phyloP scores from a whole-genome alignment of 2,329 filamentous ascomycete species.

The Didymella lethalis region DNA sequence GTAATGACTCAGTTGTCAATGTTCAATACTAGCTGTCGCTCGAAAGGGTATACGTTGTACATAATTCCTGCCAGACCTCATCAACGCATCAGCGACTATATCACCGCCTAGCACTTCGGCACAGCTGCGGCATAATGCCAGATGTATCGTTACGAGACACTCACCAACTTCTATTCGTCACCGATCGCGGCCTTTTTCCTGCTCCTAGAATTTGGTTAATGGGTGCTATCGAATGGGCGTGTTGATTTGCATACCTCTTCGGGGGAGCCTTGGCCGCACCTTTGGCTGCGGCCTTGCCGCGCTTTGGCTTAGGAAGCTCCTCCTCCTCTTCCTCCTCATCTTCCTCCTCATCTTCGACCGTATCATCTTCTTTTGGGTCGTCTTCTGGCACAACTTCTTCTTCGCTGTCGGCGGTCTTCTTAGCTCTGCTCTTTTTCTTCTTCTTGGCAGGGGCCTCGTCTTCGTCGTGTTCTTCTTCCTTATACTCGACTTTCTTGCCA shows the following conservation, averaged over 20 bases:
- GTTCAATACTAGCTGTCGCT: neutral
- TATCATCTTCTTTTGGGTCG: slow-evolving; percentile 23
- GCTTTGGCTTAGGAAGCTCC: slow-evolving; percentile 35
- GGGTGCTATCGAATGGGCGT: neutral
- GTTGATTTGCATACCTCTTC: slow-evolving; percentile 38
- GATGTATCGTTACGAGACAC: neutral
- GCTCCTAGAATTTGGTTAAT: slow-evolving; percentile 28
- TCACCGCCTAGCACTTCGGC: neutral
- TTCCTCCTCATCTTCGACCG: slow-evolving; percentile 14
- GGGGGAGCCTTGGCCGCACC: slow-evolving; percentile 32
- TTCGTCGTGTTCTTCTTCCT: slow-evolving; percentile 36
- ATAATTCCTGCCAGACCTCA: neutral
- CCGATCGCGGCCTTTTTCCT: slow-evolving; percentile 35
- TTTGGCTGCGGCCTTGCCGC: slow-evolving; percentile 30
- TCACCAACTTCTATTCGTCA: slow-evolving; percentile 26
- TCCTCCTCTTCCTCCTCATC: slow-evolving; percentile 14
- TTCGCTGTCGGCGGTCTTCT: slow-evolving; percentile 40
- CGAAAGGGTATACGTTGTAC: slow-evolving; percentile 21
- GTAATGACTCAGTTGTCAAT: neutral
- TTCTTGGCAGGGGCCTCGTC: slow-evolving; percentile 38
- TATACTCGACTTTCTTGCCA: slow-evolving; percentile 37
- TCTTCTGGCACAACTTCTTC: slow-evolving; percentile 25
- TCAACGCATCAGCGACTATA: neutral
- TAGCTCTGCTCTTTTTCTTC: slow-evolving; percentile 29
- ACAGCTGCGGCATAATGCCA: neutral